A percentile compares a stretch with the other conserved stretches of the same genome.
Evolutionary conservation across 2,329 filamentous ascomycete genomes (phyloP).

Genomic region (Xylariaceae sp.): DNA sequence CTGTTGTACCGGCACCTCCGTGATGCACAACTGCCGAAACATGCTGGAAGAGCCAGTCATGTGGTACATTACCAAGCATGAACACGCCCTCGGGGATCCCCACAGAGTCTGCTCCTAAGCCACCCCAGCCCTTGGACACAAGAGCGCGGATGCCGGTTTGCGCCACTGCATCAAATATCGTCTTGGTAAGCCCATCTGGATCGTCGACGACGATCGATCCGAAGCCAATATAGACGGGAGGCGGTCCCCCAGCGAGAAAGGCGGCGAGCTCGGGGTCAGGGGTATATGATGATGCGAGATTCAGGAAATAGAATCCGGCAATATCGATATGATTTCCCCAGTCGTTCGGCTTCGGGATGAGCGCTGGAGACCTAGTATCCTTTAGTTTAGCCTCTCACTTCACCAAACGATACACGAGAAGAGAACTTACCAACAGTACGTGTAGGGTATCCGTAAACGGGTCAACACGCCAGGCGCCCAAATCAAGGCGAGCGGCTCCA

Average conservation of each 20-base stretch:
- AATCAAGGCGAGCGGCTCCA: conserved; percentile 73
- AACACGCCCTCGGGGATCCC: conserved; percentile 70
- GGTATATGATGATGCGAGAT: conserved; percentile 33
- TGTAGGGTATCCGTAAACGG: conserved; percentile 73
- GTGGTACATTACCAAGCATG: conserved; percentile 79
- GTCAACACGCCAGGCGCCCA: conserved; percentile 78
- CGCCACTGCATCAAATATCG: conserved; percentile 42
- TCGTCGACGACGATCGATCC: conserved; percentile 52
- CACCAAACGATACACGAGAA: no score
- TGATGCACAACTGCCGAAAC: conserved; percentile 83
- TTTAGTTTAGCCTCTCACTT: no score
- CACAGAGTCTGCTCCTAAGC: conserved; percentile 66
- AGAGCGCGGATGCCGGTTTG: conserved; percentile 60
- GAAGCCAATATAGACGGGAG: conserved; percentile 52
- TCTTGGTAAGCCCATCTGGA: conserved; percentile 37
- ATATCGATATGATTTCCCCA: conserved; percentile 50
- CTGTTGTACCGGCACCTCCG: conserved; percentile 81
- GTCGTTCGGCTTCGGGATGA: conserved; percentile 49
- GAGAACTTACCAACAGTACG: conserved; percentile 78
- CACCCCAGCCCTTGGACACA: conserved; percentile 85
- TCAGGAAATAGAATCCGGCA: conserved; percentile 50
- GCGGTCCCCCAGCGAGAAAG: conserved; percentile 42
- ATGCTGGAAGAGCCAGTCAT: conserved; percentile 82
- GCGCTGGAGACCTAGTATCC: conserved; percentile 30
- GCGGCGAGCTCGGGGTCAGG: conserved; percentile 30